phyloP scores from a whole-genome alignment of 2,329 filamentous ascomycete genomes.

The Xylariaceae sp. region DNA sequence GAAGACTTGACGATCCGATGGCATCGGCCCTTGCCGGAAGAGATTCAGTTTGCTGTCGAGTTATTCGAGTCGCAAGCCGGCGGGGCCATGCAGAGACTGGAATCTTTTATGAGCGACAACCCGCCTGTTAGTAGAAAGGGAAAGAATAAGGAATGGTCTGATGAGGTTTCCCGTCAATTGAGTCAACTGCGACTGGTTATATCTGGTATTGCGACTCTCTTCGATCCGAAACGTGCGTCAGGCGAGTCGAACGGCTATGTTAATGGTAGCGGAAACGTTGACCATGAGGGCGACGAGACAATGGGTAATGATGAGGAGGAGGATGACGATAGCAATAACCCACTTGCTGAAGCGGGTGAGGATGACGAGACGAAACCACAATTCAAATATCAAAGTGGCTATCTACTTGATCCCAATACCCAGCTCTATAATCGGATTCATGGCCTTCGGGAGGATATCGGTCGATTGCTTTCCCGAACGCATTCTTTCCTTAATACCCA shows the following conservation, averaged over 20 bases:
- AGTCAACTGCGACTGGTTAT: constrained; percentile 86
- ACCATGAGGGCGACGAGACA: constrained; percentile 50
- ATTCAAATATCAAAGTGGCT: constrained; percentile 88
- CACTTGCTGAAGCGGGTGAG: constrained; percentile 66
- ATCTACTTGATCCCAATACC: constrained; percentile 66
- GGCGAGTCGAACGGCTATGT: constrained; percentile 46
- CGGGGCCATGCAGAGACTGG: constrained; percentile 73
- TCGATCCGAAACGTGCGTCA: constrained; percentile 76
- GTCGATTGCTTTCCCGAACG: constrained; percentile 77
- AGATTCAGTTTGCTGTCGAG: constrained; percentile 86
- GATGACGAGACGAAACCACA: constrained; percentile 83
- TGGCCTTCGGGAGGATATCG: constrained; percentile 76
- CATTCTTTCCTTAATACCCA: constrained; percentile 81
- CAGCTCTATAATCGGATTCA: constrained; percentile 77
- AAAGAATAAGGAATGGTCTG: constrained; percentile 98
- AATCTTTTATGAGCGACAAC: constrained; percentile 77
- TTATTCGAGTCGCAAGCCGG: constrained; percentile 84
- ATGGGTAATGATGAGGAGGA: constrained; percentile 62
- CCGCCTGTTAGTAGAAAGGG: constrained; percentile 87
- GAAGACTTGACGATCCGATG: constrained; percentile 82
- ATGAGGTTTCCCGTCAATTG: constrained; percentile 89
- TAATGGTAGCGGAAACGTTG: constrained; percentile 44
- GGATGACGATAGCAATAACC: constrained; percentile 55
- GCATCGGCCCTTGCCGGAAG: constrained; percentile 80
- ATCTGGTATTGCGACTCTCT: constrained; percentile 86